These are phyloP conservation scores for Globisporangium cystogenes DNA, from an alignment of 352 stramenopile genomes.

Conservation along the genomic window DNA sequence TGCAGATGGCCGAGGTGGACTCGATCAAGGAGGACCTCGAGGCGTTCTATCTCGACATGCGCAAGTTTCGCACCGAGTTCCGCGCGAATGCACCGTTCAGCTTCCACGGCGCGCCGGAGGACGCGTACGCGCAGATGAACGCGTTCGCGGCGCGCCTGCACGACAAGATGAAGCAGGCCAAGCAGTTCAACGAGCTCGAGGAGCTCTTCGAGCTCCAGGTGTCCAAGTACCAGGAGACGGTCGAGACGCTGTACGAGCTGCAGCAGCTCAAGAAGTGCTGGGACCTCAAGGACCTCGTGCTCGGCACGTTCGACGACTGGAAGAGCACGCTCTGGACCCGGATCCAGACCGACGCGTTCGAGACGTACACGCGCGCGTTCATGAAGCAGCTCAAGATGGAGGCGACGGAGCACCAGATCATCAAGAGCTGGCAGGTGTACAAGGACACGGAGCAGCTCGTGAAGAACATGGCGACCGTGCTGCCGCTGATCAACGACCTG, in stretches of 20 bases:
- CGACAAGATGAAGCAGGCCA: slow-evolving; percentile 79
- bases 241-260: slow-evolving; percentile 84
- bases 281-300: slow-evolving; percentile 79
- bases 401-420: slow-evolving; percentile 73
- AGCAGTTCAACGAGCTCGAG: slow-evolving; percentile 84
- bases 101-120: slow-evolving; percentile 75
- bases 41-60: slow-evolving; percentile 92
- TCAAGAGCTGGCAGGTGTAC: slow-evolving; percentile 87
- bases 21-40: slow-evolving; percentile 93
- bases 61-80: slow-evolving; percentile 95
- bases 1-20: slow-evolving; percentile 96
- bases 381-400: slow-evolving; percentile 87
- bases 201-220: slow-evolving; percentile 87
- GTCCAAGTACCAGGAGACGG: slow-evolving; percentile 85
- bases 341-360: slow-evolving; percentile 80
- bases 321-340: slow-evolving; percentile 77
- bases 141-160: slow-evolving; percentile 57
- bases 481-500: slow-evolving; percentile 93
- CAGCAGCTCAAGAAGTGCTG: slow-evolving; percentile 86
- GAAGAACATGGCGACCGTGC: slow-evolving; percentile 83
- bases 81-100: slow-evolving; percentile 93
- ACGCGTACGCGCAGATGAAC: slow-evolving; percentile 85
- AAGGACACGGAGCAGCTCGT: slow-evolving; percentile 84
- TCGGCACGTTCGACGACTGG: slow-evolving; percentile 83
- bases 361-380: slow-evolving; percentile 69